Percentiles rank a stretch among this genome's conserved stretches.
phyloP scores from a whole-genome alignment of 805 yeast genomes.

The Kregervanrija pseudodelftensis region DNA sequence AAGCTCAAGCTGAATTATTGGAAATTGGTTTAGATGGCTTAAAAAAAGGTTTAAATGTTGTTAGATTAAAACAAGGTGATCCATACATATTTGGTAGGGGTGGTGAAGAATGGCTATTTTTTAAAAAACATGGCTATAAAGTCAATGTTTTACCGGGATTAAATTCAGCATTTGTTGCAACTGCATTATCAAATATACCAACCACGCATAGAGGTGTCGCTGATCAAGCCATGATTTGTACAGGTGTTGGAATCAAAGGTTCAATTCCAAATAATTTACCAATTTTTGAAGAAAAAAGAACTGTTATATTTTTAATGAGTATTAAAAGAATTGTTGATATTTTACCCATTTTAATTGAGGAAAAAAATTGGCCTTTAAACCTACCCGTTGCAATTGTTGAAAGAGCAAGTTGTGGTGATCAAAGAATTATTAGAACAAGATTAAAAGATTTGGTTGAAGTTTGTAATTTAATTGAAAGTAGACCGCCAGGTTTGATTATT shows the following conservation, averaged over 20 bases:
- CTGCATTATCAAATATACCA: constrained; percentile 75
- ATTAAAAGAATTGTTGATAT: constrained; percentile 66
- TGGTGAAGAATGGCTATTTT: constrained; percentile 80
- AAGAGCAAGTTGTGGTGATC: constrained; percentile 91
- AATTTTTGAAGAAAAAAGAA: constrained; percentile 60
- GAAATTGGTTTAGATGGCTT: constrained; percentile 64
- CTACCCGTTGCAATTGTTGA: constrained; percentile 84
- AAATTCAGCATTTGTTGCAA: constrained; percentile 84
- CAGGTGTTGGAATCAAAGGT: constrained; percentile 91
- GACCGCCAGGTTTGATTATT: constrained; percentile 89
- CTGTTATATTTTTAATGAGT: constrained; percentile 87
- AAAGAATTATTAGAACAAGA: constrained; percentile 72
- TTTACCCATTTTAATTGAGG: constrained; percentile 34
- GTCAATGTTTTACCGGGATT: constrained; percentile 83
- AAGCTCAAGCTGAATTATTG: constrained; percentile 80
- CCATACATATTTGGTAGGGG: constrained; percentile 96
- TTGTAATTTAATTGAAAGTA: constrained; percentile 66
- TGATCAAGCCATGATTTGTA: constrained; percentile 87
- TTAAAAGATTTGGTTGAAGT: constrained; percentile 63
- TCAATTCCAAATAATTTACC: constrained; percentile 67
- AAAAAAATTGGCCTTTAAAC: constrained; percentile 56
- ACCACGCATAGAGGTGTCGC: constrained; percentile 90
- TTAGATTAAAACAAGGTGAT: constrained; percentile 91
- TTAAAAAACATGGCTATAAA: constrained; percentile 55
- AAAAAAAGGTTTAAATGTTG: constrained; percentile 64